A percentile compares a stretch with the other conserved stretches of the same genome.
phyloP scores from a whole-genome alignment of 345 rosid species.

The Gossypium bickii region DNA sequence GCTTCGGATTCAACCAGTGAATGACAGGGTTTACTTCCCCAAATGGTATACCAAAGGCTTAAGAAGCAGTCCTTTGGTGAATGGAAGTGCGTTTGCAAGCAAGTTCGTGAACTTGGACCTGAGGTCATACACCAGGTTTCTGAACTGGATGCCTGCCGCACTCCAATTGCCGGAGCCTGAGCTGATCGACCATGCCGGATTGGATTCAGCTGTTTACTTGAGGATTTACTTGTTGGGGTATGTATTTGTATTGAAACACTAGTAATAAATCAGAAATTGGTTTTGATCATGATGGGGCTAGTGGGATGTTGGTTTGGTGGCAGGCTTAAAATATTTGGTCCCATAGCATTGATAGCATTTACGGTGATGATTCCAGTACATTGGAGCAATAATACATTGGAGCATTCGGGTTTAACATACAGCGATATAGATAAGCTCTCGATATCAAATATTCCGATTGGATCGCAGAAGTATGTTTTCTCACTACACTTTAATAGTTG shows the following conservation, averaged over 20 bases:
- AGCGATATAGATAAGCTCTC: constrained; percentile 83
- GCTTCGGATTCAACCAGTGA: constrained; percentile 80
- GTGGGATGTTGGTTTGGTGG: constrained; percentile 6
- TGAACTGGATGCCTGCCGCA: constrained; percentile 93
- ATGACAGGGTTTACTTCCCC: constrained; percentile 89
- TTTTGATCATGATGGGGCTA: not conserved
- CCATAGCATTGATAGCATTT: constrained; percentile 68
- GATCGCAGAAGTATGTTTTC: constrained; percentile 53
- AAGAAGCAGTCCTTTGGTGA: constrained; percentile 53
- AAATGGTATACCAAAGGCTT: constrained; percentile 89
- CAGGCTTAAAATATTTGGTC: constrained; percentile 85
- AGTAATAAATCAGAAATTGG: too few relatives aligned
- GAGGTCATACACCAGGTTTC: constrained; percentile 59
- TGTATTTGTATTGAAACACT: not conserved
- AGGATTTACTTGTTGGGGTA: constrained; percentile 88
- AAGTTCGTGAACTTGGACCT: constrained; percentile 78
- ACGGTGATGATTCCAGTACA: constrained; percentile 76
- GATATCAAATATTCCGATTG: constrained; percentile 77
- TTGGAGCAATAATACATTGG: constrained; percentile 69
- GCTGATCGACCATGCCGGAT: constrained; percentile 80
- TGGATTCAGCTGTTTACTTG: constrained; percentile 82
- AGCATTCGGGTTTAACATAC: constrained; percentile 49
- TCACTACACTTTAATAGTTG: not conserved
- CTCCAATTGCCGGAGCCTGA: constrained; percentile 92
- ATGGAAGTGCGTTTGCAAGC: constrained; percentile 49